Evolutionary conservation across 768 basidiomycete genomes (phyloP).

Genomic region (Tricholoma bakamatsutake): DNA sequence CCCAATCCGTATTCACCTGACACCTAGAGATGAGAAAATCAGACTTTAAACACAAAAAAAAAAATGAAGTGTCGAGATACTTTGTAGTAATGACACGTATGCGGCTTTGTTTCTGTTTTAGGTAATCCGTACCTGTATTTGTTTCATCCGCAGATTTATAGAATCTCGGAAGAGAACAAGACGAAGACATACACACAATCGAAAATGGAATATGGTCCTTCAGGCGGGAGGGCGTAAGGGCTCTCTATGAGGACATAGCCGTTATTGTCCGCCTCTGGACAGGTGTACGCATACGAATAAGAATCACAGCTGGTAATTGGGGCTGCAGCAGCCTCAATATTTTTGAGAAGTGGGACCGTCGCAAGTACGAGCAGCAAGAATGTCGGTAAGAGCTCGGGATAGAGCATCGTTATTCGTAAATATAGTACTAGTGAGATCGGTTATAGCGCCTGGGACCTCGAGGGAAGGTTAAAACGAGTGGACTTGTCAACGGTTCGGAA

Average conservation of each 20-base stretch:
- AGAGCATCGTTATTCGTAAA: background rate
- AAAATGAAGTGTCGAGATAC: conserved; percentile 1
- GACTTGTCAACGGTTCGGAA: too few species aligned
- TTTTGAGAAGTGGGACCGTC: too few species aligned
- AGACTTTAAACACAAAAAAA: background rate
- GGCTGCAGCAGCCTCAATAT: background rate
- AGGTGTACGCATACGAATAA: conserved; percentile 6
- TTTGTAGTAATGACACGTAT: conserved; percentile 17
- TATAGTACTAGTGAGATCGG: too few species aligned
- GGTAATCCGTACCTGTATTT: conserved; percentile 12
- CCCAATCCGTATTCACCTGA: conserved; percentile 10
- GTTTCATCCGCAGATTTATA: background rate
- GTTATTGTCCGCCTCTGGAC: conserved; percentile 9
- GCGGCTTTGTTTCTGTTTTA: conserved; percentile 1
- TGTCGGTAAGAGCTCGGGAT: background rate
- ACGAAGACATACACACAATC: conserved; percentile 16
- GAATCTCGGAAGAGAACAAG: background rate
- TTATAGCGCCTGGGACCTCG: too few species aligned
- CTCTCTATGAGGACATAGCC: conserved; percentile 10
- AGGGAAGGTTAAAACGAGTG: too few species aligned
- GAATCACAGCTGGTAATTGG: conserved; percentile 7
- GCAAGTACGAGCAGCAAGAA: background rate
- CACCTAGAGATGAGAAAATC: background rate
- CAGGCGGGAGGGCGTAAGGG: conserved; percentile 10
- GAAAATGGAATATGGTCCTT: conserved; percentile 17